These are phyloP conservation scores for cucumber (Cucumis sativus) DNA, from an alignment of 306 rosid genomes.

Conservation along the genomic window Cucumber_9930_V3 NC_026658.2:15128001-15128500, in stretches of 20 bases:
- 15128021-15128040: constrained; percentile 79
- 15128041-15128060: constrained; percentile 18
- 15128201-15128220: neutral
- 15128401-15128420: constrained; percentile 87
- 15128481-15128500: constrained; percentile 5
- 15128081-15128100: neutral
- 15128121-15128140: neutral
- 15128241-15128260: neutral
- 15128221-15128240: neutral
- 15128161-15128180: neutral
- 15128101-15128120: neutral
- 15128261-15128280: neutral
- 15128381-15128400: constrained; percentile 46
- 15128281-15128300: neutral
- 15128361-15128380: constrained; percentile 88
- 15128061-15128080: constrained; percentile 8
- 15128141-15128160: neutral
- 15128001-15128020: constrained; percentile 81
- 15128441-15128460: constrained; percentile 38
- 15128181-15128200: neutral
- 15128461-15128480: constrained; percentile 3
- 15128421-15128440: constrained; percentile 91
- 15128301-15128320: constrained; percentile 34
- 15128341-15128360: constrained; percentile 90
- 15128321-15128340: constrained; percentile 82